Evolutionary conservation across 169 alveolate genomes (phyloP), one percentile per base, ranked within the genome.

Genomic region (Plasmodium cynomolgi): DNA sequence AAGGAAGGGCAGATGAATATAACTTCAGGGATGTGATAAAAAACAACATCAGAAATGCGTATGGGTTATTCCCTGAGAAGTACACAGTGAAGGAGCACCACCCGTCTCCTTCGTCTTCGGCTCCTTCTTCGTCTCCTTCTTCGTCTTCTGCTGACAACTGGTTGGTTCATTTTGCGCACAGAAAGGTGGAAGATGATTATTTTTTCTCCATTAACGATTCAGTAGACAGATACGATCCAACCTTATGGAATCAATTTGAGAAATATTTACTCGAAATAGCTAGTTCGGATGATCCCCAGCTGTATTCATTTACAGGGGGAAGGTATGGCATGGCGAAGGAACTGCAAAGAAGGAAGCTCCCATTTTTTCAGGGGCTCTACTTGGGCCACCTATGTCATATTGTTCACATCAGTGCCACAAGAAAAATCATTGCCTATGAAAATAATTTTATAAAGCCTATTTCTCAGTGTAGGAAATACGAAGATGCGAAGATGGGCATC

Each of bases 241-340:
- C 20, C 15, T 54, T 96, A 79, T 96, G 97, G 97, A 92, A 93
- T 26, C 88, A 95, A 84, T 96, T 96, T 86, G 86, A 92, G 80
- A 84, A 93, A 85, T 93, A 95, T 56, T 79, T 96, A 54, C 84
- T 71, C 20, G 96, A 96, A 73, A 94, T 95, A 58, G 94, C 95
- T 31, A 84, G 88, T 33, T 84, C 93, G 44, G 95, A 93, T 7
- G 96, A 94, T 83, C 85, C 92, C 26, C 84, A 33, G n/a, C 37
- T 92, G 81, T 93, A 95, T 72, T 85, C 93, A 1, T 96, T 96
- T 93, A 95, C 97, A 1, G 97, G 97, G 5, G 95, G 97, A 58
- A 97, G 97, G 37, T 97, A 97, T 93, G 98, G 98, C 47, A 94
- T 96, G 96, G 96, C 97, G 54, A 95, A 95, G 93, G 96, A 91